Conservation (phyloP, 2,329 filamentous ascomycete genomes). For the Bipolaris sorokiniana region DNA sequence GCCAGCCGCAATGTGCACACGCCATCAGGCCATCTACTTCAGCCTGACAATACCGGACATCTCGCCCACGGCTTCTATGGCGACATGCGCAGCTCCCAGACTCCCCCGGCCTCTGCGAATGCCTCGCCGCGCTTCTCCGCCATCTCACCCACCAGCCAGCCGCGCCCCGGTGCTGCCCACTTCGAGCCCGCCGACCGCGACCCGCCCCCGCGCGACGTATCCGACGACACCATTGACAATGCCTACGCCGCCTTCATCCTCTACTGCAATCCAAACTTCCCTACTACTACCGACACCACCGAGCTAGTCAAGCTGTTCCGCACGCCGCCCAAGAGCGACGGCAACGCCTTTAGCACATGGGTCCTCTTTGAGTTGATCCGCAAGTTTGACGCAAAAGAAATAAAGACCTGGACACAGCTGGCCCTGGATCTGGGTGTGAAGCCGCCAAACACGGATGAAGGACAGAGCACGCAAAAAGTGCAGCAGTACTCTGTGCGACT, state of each 20-base stretch:
- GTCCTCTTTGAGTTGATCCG: slow-evolving; percentile 78
- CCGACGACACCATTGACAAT: slow-evolving; percentile 74
- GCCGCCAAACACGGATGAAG: slow-evolving; percentile 78
- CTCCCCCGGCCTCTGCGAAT: slow-evolving; percentile 47
- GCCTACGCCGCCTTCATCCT: slow-evolving; percentile 85
- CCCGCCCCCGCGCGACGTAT: slow-evolving; percentile 72
- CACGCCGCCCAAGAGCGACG: slow-evolving; percentile 82
- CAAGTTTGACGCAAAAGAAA: slow-evolving; percentile 78
- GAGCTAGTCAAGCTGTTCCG: slow-evolving; percentile 78
- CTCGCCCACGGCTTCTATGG: slow-evolving; percentile 46
- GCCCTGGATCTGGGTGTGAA: slow-evolving; percentile 88
- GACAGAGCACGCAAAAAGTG: slow-evolving; percentile 89
- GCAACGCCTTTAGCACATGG: slow-evolving; percentile 82
- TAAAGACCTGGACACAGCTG: slow-evolving; percentile 92
- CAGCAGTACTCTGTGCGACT: slow-evolving; percentile 92
- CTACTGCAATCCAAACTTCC: slow-evolving; percentile 85
- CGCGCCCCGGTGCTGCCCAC: slow-evolving; percentile 37
- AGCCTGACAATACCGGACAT: slow-evolving; percentile 45
- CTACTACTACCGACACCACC: slow-evolving; percentile 70
- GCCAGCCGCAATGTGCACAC: slow-evolving; percentile 45
- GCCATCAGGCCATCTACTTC: slow-evolving; percentile 43
- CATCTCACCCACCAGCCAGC: slow-evolving; percentile 45
- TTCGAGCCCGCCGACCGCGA: slow-evolving; percentile 56
- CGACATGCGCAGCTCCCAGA: slow-evolving; percentile 48
- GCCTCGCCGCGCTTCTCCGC: slow-evolving; percentile 49